A percentile compares a stretch with the other conserved stretches of the same genome.
phyloP scores from a whole-genome alignment of 1,284 basidiomycete species.

The Ganoderma multipileum region DNA sequence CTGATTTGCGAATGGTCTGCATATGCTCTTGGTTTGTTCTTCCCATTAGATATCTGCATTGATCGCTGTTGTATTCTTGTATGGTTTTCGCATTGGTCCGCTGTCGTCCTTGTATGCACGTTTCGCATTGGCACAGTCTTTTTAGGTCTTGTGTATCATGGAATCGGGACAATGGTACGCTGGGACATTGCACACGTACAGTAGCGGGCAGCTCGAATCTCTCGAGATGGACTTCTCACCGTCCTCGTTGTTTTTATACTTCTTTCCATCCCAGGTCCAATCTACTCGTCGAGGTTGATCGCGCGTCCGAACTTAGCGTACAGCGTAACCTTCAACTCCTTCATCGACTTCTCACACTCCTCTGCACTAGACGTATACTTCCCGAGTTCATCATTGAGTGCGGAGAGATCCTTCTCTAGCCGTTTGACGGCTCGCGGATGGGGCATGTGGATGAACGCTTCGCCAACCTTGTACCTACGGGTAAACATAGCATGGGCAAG shows the following conservation, averaged over 20 bases:
- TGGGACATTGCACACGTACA: slow-evolving; percentile 15
- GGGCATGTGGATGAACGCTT: slow-evolving; percentile 86
- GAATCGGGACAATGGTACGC: slow-evolving; percentile 19
- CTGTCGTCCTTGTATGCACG: background rate
- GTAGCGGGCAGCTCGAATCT: background rate
- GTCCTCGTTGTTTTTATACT: background rate
- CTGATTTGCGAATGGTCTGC: background rate
- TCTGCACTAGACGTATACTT: slow-evolving; percentile 63
- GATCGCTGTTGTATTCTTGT: background rate
- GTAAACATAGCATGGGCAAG: slow-evolving; percentile 6
- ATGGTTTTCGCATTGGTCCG: background rate
- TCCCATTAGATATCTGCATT: background rate
- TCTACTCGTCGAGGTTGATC: slow-evolving; percentile 87
- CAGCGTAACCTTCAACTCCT: slow-evolving; percentile 84
- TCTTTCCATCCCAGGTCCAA: background rate
- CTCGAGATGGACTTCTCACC: background rate
- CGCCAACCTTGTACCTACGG: slow-evolving; percentile 88
- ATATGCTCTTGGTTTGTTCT: background rate
- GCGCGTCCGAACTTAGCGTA: slow-evolving; percentile 95
- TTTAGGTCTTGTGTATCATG: background rate
- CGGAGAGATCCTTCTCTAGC: slow-evolving; percentile 74
- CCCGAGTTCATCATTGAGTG: slow-evolving; percentile 66
- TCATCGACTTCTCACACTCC: slow-evolving; percentile 87
- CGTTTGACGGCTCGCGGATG: slow-evolving; percentile 76
- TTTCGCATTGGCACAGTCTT: background rate